Evolutionary conservation across 257 asterid species (phyloP).

Genomic region (Solanum raphanifolium): DNA sequence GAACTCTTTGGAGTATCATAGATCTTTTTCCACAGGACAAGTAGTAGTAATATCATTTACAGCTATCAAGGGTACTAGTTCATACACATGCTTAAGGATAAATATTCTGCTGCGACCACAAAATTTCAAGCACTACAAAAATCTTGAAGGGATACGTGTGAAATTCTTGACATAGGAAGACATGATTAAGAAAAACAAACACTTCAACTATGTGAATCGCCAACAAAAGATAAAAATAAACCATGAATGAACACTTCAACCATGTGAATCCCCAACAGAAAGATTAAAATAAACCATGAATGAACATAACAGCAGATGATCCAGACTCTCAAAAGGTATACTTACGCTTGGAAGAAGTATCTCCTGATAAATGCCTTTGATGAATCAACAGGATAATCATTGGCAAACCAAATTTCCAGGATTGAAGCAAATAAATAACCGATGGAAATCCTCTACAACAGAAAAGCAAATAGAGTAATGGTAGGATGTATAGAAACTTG

Average conservation of each 20-base stretch:
- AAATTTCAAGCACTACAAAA: neutral
- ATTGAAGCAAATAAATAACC: slow-evolving; percentile 69
- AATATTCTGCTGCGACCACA: neutral
- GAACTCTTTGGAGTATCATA: neutral
- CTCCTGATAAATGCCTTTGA: slow-evolving; percentile 44
- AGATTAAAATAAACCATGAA: neutral
- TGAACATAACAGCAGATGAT: neutral
- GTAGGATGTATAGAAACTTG: neutral
- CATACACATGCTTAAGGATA: neutral
- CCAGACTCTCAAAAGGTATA: neutral
- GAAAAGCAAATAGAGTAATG: slow-evolving; percentile 2
- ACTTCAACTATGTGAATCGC: neutral
- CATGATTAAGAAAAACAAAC: neutral
- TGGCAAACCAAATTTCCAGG: slow-evolving; percentile 76
- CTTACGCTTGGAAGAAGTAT: slow-evolving; percentile 78
- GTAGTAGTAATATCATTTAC: neutral
- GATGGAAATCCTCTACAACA: slow-evolving; percentile 69
- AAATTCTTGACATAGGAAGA: neutral
- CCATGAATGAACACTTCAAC: neutral
- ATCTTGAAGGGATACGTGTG: neutral
- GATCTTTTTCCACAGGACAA: neutral
- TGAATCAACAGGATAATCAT: slow-evolving; percentile 43
- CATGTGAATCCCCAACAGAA: neutral
- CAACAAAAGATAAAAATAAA: neutral
- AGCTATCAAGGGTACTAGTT: neutral